These are phyloP conservation scores for Kockiozyma suomiensis DNA, from an alignment of 805 yeast species.

Conservation along the genomic window DNA sequence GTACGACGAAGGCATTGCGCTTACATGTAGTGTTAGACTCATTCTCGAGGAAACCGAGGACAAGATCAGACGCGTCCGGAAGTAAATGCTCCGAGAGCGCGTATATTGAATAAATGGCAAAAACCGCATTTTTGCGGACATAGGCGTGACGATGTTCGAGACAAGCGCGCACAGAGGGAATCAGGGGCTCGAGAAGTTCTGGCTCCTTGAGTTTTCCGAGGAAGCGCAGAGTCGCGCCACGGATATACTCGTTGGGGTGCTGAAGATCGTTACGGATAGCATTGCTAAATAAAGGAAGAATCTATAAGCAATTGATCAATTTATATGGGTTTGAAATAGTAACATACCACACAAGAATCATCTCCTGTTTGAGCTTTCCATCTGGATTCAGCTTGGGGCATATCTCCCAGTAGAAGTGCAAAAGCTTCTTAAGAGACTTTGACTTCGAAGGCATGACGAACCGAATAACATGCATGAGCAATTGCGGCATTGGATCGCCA, in stretches of 20 bases:
- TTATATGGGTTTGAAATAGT: neutral
- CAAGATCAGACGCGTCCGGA: constrained; percentile 93
- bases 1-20: constrained; percentile 90
- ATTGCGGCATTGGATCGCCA: constrained; percentile 89
- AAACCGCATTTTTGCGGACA: constrained; percentile 94
- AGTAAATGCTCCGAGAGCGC: constrained; percentile 81
- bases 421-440: constrained; percentile 86
- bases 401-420: constrained; percentile 97
- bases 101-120: constrained; percentile 82
- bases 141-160: constrained; percentile 96
- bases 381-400: constrained; percentile 87
- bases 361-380: constrained; percentile 95
- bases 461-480: constrained; percentile 95
- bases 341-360: constrained; percentile 84
- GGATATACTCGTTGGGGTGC: constrained; percentile 95
- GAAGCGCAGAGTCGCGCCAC: constrained; percentile 94
- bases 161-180: constrained; percentile 88
- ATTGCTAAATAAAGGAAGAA: constrained; percentile 48
- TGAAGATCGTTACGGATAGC: constrained; percentile 96
- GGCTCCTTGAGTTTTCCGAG: constrained; percentile 88
- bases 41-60: constrained; percentile 67
- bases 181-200: constrained; percentile 91
- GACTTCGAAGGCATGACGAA: constrained; percentile 95
- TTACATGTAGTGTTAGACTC: constrained; percentile 94
- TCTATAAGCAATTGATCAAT: neutral